These are phyloP conservation scores for Colletotrichum truncatum DNA, from an alignment of 2,329 filamentous ascomycete genomes.

Conservation along the genomic window DNA sequence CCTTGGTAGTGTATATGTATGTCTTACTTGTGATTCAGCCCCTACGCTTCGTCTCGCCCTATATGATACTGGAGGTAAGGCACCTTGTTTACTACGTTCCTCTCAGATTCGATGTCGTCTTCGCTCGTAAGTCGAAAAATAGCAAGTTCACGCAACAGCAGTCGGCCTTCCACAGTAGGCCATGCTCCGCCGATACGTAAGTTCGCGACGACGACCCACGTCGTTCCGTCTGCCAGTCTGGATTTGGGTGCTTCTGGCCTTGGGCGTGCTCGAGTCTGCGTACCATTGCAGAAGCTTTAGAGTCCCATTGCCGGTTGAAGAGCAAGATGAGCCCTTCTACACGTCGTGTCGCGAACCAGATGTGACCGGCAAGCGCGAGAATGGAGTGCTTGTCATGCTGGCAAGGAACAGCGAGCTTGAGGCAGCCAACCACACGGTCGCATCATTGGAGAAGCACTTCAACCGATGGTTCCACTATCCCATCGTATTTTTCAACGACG, in stretches of 20 bases:
- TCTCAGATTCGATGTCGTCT: background rate
- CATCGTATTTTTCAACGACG: conserved; percentile 56
- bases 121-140: background rate
- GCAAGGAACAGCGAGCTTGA: conserved; percentile 54
- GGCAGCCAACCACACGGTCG: conserved; percentile 48
- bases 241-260: conserved; percentile 16
- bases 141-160: background rate
- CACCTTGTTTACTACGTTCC: background rate
- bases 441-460: conserved; percentile 52
- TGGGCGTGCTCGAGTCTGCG: conserved; percentile 8
- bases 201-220: background rate
- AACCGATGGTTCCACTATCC: conserved; percentile 58
- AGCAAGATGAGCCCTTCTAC: conserved; percentile 23
- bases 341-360: conserved; percentile 17
- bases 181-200: conserved; percentile 25
- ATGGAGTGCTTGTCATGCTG: conserved; percentile 56
- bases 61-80: background rate
- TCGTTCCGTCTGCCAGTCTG: conserved; percentile 2
- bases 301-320: conserved; percentile 1
- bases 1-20: background rate
- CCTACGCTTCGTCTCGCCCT: background rate
- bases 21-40: conserved; percentile 2
- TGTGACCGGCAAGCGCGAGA: conserved; percentile 43
- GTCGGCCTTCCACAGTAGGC: background rate
- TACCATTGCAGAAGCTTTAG: conserved; percentile 11